Evolutionary conservation across 805 yeast genomes (phyloP), one percentile per base, ranked within the genome.

Genomic region (Wickerhamomyces bisporus): DNA sequence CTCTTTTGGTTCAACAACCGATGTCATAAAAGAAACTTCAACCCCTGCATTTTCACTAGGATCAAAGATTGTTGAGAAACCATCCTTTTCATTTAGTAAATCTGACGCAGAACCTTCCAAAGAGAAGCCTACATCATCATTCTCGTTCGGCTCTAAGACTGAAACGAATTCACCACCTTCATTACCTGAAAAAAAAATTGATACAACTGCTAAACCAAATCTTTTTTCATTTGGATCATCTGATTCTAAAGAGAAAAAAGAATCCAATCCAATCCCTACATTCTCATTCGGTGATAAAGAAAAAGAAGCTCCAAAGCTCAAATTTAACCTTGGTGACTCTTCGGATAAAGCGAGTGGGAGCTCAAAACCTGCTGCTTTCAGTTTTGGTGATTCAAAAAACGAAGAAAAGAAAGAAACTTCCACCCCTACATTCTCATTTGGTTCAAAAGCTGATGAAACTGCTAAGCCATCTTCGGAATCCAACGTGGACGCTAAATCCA

Each of bases 211-310:
- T 28, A 35, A 37, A 19, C 47, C 60, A 13, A 36, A 46, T 3
- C 42, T 52, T 16, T 6, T 28, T 27, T 27, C 29, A 19, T 30
- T 34, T 34, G 38, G 41, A 19, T 15, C 31, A 6, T 28, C 31
- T 8, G 13, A 16, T 27, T 8, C 35, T 3, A 25, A 26, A 11
- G n/a, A n/a, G n/a, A n/a, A n/a, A n/a, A n/a, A n/a, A n/a, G n/a
- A n/a, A n/a, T 42, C 36, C 16, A 6, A 16, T 9, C 34, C 39
- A 9, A 43, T 40, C 21, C 48, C 54, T 19, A 40, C 44, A 8
- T 49, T 53, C 27, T 38, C 48, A 7, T 50, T 49, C 40, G 49
- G 48, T 3, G 30, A 27, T 21, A 41, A 34, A 19, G 41, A 40
- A 27, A 30, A 27, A 21, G 46, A 39, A 17, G 34, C 20, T 28